These are phyloP conservation scores for Fraxinus xanthoxyloides DNA, from an alignment of 305 asterid species.

Conservation along the genomic window DNA sequence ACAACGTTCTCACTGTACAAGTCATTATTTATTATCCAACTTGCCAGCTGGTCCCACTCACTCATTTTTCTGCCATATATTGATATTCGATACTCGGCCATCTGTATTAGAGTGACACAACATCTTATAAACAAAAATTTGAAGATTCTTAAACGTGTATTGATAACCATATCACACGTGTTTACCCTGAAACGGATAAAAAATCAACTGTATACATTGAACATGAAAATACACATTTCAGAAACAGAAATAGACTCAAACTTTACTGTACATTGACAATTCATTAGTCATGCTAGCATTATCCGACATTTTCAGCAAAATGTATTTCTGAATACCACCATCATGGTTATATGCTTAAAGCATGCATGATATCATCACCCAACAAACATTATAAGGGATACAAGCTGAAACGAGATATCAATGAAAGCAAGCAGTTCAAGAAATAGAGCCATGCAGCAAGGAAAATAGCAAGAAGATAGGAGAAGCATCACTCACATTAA, in stretches of 20 bases:
- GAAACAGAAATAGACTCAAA: neutral
- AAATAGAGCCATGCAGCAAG: neutral
- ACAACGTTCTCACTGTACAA: slow-evolving; percentile 90
- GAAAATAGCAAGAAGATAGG: neutral
- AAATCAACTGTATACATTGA: slow-evolving; percentile 1
- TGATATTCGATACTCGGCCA: slow-evolving; percentile 94
- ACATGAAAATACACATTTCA: neutral
- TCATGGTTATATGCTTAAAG: neutral
- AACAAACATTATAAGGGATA: neutral
- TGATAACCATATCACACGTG: neutral
- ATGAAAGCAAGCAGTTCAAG: neutral
- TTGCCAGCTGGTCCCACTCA: slow-evolving; percentile 95
- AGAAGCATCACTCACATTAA: slow-evolving; percentile 9
- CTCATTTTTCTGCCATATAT: slow-evolving; percentile 95
- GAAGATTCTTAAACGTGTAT: neutral
- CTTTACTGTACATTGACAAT: slow-evolving; percentile 8
- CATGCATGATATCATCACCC: neutral
- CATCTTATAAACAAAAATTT: slow-evolving; percentile 15
- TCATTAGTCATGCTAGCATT: neutral
- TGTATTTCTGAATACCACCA: slow-evolving; percentile 1
- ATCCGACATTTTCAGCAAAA: slow-evolving; percentile 1
- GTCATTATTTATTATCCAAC: slow-evolving; percentile 94
- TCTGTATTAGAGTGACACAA: slow-evolving; percentile 49
- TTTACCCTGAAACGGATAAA: neutral
- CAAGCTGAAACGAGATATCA: neutral